Evolutionary conservation across 2,329 filamentous ascomycete species (phyloP).

Genomic region (Epichloe elymi): DNA sequence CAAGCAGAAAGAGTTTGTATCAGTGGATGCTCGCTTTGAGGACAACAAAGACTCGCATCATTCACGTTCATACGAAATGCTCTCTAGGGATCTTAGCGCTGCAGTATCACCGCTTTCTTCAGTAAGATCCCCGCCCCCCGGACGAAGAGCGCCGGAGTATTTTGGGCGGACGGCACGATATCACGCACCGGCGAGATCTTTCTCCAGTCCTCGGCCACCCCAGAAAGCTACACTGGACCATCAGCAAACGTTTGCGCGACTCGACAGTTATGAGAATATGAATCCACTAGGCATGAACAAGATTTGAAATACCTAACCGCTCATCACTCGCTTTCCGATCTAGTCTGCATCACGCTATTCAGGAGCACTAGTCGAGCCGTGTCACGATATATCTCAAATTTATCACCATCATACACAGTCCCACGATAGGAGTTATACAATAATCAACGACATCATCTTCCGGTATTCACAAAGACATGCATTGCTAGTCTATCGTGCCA

Average conservation of each 20-base stretch:
- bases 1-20: conserved; percentile 71
- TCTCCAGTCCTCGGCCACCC: conserved; percentile 41
- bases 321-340: not conserved
- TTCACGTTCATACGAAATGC: conserved; percentile 61
- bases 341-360: not conserved
- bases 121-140: conserved; percentile 22
- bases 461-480: not conserved
- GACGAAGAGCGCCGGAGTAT: conserved; percentile 40
- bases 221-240: conserved; percentile 29
- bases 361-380: not conserved
- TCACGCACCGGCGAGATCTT: conserved; percentile 40
- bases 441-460: no score
- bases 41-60: conserved; percentile 45
- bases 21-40: conserved; percentile 59
- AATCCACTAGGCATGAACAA: conserved; percentile 45
- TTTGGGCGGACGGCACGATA: conserved; percentile 42
- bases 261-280: conserved; percentile 25
- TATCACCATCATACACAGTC: not conserved
- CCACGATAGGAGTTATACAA: not conserved
- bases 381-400: not conserved
- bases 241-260: conserved; percentile 24
- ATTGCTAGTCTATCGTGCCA: not conserved
- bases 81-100: conserved; percentile 44
- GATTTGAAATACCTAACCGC: conserved; percentile 16
- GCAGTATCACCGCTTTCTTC: conserved; percentile 38